Base-by-base conservation (phyloP, 768 basidiomycete species). In the Lactifluus echinatus region DNA sequence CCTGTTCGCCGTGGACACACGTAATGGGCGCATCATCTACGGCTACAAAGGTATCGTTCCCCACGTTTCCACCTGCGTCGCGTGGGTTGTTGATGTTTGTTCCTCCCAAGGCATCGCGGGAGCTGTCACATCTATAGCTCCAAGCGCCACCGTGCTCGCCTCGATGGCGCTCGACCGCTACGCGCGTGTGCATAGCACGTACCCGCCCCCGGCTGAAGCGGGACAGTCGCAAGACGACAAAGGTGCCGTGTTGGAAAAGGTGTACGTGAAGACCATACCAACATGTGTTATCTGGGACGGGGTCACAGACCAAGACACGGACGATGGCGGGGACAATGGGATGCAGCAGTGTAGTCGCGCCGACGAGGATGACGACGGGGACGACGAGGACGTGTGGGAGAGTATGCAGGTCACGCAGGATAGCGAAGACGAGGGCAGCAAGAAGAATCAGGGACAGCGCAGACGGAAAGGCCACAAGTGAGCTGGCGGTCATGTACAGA, bases 161-260 rank as follows among this genome's bases (percentile, higher is more conserved):
- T 89, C 88, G 0, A 74, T 78, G 1, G 75, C 87, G 15, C 72
- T 82, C 43, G 89, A 91, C 68, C 80, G 86, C 40, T 89, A 79
- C 69, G 70, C 80, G 21, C 82, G 89, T 33, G 71, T 91, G 43
- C 87, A 90, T 67, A 83, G 78, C 62, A 77, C 78, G 3, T 75
- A 74, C 54, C 68, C 81, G 23, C 82, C 79, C 17, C 79, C 84
- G 3, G 15, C 64, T 15, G 68, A 74, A 59, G 71, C 68, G 1
- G 77, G 77, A n/a, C 68, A 77, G 53, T 76, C 74, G 55, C 79
- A 79, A 57, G 79, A 83, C 47, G 68, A 71, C 43, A 84, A 79
- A 63, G 85, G 88, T 8, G 67, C 76, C 48, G 76, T 87, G 15
- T 66, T 87, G 4, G 80, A 82, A 33, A 90, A 84, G 66, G 65